Base-by-base conservation (phyloP, 441 rosid genomes). In the Erodium moschatum region DNA sequence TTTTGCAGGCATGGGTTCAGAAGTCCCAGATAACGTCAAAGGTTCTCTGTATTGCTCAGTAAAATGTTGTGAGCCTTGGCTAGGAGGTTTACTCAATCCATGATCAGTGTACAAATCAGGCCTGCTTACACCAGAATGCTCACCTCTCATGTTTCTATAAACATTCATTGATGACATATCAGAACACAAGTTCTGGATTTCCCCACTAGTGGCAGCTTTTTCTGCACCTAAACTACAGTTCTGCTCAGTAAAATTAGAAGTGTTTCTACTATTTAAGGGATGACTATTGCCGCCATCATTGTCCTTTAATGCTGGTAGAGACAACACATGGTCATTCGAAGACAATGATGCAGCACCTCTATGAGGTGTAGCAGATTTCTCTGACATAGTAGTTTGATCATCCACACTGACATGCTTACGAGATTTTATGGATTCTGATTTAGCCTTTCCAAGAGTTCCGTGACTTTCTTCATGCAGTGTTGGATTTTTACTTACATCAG, bases 391-490 rank as follows among this genome's bases (percentile, higher is more conserved):
- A 42, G 66, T 63, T 63, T 3, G 76, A 52, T 38, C 60, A 71
- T 85, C 85, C 62, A 69, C 66, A 64, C 73, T 77, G 78, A 10
- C 63, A 71, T 65, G 77, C 67, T 79, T 76, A 66, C 68, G 75
- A 65, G 81, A 76, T 74, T 78, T 86, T 66, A 73, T 68, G 8
- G 70, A n/a, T 42, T 81, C 87, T 50, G 70, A 71, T 76, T 78
- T 83, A 70, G 76, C 69, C 73, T 85, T 86, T 46, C 78, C 75
- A 69, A 65, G 73, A 3, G 56, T 58, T 46, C 19, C 19, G 74
- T 70, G 85, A 67, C 65, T 70, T 65, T 83, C 91, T 67, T 87
- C 91, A 77, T 81, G 75, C 73, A 70, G 69, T 3, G 70, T 16
- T 62, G 81, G 76, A 79, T 75, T 87, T 76, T 81, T 82, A 56